phyloP scores from a whole-genome alignment of 2,329 filamentous ascomycete genomes.

The Rhynchosporium secalis region DNA sequence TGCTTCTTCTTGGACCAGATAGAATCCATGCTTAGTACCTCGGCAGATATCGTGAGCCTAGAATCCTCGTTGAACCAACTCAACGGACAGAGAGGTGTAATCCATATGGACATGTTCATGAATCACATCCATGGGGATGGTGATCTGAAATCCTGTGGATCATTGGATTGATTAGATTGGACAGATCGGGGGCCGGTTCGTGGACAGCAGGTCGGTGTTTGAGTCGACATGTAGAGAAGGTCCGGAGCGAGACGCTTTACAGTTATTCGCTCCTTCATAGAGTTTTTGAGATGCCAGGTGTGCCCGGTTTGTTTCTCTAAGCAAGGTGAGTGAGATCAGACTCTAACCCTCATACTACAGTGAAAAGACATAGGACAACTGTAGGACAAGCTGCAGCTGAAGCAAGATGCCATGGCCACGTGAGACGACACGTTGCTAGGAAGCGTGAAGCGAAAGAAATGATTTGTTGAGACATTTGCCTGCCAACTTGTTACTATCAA shows the following conservation, averaged over 20 bases:
- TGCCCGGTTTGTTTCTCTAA: too few relatives aligned
- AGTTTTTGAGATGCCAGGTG: too few relatives aligned
- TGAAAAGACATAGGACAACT: background rate
- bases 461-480: slow-evolving; percentile 3
- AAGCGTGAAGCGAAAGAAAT: background rate
- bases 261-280: too few relatives aligned
- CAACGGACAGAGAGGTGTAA: slow-evolving; percentile 44
- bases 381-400: background rate
- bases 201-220: background rate
- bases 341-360: too few relatives aligned
- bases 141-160: slow-evolving; percentile 33
- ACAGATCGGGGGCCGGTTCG: background rate
- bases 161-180: background rate
- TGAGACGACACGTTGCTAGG: background rate
- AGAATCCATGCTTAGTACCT: too few relatives aligned
- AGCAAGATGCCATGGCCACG: background rate
- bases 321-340: too few relatives aligned
- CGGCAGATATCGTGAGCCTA: background rate
- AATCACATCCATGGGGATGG: slow-evolving; percentile 46
- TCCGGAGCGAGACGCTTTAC: background rate
- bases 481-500: background rate
- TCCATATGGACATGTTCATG: slow-evolving; percentile 46
- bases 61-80: slow-evolving; percentile 40
- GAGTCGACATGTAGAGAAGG: background rate
- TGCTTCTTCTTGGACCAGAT: too few relatives aligned